Evolutionary conservation across 2,329 filamentous ascomycete genomes (phyloP).

Genomic region (Boeremia lycopersici): DNA sequence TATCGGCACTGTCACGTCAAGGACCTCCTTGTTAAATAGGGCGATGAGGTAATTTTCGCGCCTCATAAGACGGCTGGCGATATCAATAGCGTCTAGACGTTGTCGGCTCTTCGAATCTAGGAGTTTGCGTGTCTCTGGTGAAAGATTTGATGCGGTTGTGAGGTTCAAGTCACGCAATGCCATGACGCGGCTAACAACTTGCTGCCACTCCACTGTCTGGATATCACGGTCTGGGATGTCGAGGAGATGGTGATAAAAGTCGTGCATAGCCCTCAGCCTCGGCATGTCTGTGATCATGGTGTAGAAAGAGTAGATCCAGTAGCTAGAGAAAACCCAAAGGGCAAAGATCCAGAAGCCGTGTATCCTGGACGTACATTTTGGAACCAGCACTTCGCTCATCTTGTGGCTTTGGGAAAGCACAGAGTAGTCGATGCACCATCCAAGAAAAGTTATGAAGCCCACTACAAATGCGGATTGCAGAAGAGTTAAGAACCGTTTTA

Average conservation of each 20-base stretch:
- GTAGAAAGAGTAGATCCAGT: slow-evolving; percentile 81
- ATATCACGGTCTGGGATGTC: slow-evolving; percentile 86
- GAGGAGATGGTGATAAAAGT: slow-evolving; percentile 83
- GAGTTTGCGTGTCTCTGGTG: slow-evolving; percentile 64
- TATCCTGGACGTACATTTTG: slow-evolving; percentile 76
- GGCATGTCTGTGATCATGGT: slow-evolving; percentile 76
- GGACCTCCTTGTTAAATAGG: slow-evolving; percentile 93
- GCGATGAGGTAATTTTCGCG: slow-evolving; percentile 97
- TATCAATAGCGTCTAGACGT: slow-evolving; percentile 92
- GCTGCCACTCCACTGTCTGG: slow-evolving; percentile 93
- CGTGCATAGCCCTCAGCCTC: slow-evolving; percentile 75
- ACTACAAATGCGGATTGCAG: slow-evolving; percentile 84
- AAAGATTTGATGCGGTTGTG: slow-evolving; percentile 71
- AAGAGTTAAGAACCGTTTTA: slow-evolving; percentile 73
- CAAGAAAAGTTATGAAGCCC: slow-evolving; percentile 79
- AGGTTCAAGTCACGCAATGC: slow-evolving; percentile 82
- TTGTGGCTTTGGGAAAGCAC: slow-evolving; percentile 70
- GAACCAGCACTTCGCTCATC: slow-evolving; percentile 66
- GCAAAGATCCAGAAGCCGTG: slow-evolving; percentile 77
- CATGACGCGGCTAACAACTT: slow-evolving; percentile 85
- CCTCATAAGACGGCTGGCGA: slow-evolving; percentile 95
- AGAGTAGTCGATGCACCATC: slow-evolving; percentile 83
- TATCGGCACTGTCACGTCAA: slow-evolving; percentile 84
- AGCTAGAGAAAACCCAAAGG: slow-evolving; percentile 83
- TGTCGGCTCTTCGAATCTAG: slow-evolving; percentile 89